phyloP scores from a whole-genome alignment of 257 asterid genomes.

The Capsicum chinense region DNA sequence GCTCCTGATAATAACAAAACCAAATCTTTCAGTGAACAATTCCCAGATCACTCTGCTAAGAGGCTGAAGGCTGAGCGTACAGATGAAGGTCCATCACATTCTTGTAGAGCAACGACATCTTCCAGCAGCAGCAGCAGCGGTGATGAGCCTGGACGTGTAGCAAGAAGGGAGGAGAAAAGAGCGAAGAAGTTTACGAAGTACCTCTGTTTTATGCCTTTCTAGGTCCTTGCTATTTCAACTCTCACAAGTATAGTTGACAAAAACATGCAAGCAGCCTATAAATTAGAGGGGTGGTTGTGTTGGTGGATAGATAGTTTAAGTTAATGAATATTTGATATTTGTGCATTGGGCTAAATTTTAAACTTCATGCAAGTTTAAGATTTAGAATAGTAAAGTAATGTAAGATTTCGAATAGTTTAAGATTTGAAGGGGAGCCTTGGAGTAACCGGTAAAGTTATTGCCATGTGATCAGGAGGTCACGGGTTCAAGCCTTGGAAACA shows the following conservation, averaged over 20 bases:
- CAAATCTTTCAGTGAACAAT: not conserved
- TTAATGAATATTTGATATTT: slow-evolving; percentile 4
- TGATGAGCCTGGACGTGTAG: slow-evolving; percentile 16
- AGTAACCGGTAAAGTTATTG: too few relatives aligned
- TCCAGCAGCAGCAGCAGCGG: slow-evolving; percentile 30
- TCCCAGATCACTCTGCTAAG: slow-evolving; percentile 34
- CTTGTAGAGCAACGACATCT: slow-evolving; percentile 25
- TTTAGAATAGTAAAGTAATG: not conserved
- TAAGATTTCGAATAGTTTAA: too few relatives aligned
- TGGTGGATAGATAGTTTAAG: not conserved
- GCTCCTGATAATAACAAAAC: slow-evolving; percentile 27
- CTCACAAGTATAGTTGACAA: not conserved
- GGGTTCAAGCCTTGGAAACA: too few relatives aligned
- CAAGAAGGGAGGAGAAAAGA: slow-evolving; percentile 45
- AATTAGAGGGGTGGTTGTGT: too few relatives aligned
- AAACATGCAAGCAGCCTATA: slow-evolving; percentile 15
- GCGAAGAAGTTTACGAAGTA: slow-evolving; percentile 49
- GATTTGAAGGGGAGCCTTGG: too few relatives aligned
- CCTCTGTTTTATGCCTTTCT: slow-evolving; percentile 61
- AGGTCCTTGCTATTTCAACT: slow-evolving; percentile 2
- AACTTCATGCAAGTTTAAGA: slow-evolving; percentile 15
- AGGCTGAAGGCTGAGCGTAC: slow-evolving; percentile 43
- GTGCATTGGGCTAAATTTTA: not conserved
- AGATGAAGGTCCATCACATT: slow-evolving; percentile 44
- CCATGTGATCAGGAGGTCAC: too few relatives aligned